Evolutionary conservation across 371 early-diverging fungal genomes (phyloP).

Genomic region (Syncephalastrum contaminatum): DNA sequence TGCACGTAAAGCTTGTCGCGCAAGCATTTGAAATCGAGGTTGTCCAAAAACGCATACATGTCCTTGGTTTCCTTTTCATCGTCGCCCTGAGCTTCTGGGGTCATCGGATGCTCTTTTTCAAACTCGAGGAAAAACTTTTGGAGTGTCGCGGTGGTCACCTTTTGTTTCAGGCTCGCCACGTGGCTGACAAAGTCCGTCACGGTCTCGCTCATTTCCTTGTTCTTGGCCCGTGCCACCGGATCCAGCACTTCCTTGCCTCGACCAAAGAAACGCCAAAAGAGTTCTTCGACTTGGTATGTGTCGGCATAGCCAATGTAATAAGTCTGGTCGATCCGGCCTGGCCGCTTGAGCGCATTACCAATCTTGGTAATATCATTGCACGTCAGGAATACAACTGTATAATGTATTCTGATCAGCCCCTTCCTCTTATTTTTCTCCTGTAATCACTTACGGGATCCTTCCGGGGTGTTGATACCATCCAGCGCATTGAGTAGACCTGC

Average conservation of each 20-base stretch:
- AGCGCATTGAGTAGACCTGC: conserved; percentile 93
- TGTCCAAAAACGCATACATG: too few species aligned
- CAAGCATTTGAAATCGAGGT: too few species aligned
- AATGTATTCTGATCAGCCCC: too few species aligned
- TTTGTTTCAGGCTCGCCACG: conserved; percentile 17
- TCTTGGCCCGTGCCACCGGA: conserved; percentile 8
- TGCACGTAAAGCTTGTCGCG: too few species aligned
- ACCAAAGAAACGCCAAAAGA: conserved; percentile 50
- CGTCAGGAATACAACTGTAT: conserved; percentile 84
- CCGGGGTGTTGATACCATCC: conserved; percentile 89
- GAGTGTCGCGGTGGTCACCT: conserved; percentile 47
- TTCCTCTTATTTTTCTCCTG: neutral
- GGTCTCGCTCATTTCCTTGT: neutral
- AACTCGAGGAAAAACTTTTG: conserved; percentile 29
- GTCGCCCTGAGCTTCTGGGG: too few species aligned
- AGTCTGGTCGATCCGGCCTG: conserved; percentile 92
- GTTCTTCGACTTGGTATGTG: conserved; percentile 60
- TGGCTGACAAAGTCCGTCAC: conserved; percentile 10
- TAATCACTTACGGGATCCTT: conserved; percentile 33
- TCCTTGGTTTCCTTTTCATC: too few species aligned
- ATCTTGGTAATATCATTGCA: conserved; percentile 91
- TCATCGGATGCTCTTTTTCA: conserved; percentile 1
- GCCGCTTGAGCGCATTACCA: conserved; percentile 93
- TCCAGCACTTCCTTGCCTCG: conserved; percentile 7
- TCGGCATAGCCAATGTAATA: conserved; percentile 79